Conservation (phyloP, 2,329 filamentous ascomycete species). For the Cordyceps pruinosa region DNA sequence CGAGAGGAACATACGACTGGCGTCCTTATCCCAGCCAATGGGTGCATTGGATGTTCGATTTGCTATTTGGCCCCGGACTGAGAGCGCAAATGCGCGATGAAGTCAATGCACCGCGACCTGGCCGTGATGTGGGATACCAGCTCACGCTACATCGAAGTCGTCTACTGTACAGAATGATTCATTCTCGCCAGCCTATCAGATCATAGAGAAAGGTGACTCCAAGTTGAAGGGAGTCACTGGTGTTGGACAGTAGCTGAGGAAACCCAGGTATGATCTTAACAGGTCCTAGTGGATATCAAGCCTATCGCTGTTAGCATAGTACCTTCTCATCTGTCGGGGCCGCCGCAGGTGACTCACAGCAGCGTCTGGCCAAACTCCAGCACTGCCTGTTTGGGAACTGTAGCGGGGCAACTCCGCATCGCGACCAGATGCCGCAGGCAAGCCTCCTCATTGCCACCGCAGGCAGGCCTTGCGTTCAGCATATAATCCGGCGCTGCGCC, state of each 20-base stretch:
- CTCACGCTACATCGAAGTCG: neutral
- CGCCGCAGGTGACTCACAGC: neutral
- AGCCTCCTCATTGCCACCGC: constrained; percentile 3
- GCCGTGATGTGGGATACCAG: neutral
- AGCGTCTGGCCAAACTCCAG: neutral
- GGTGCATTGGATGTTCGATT: no score
- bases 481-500: neutral
- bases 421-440: neutral
- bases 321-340: neutral
- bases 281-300: rapidly evolving
- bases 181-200: constrained; percentile 5
- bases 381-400: neutral
- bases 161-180: neutral
- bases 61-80: no score
- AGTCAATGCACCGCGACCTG: no score
- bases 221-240: neutral
- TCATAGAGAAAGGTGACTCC: neutral
- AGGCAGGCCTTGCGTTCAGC: neutral
- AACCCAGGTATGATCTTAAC: neutral
- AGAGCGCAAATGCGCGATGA: no score
- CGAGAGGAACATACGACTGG: no score
- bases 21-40: no score
- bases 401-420: neutral
- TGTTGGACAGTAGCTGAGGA: neutral
- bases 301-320: neutral